phyloP scores from a whole-genome alignment of 2,329 filamentous ascomycete species.

The Diaporthe amygdali region DNA sequence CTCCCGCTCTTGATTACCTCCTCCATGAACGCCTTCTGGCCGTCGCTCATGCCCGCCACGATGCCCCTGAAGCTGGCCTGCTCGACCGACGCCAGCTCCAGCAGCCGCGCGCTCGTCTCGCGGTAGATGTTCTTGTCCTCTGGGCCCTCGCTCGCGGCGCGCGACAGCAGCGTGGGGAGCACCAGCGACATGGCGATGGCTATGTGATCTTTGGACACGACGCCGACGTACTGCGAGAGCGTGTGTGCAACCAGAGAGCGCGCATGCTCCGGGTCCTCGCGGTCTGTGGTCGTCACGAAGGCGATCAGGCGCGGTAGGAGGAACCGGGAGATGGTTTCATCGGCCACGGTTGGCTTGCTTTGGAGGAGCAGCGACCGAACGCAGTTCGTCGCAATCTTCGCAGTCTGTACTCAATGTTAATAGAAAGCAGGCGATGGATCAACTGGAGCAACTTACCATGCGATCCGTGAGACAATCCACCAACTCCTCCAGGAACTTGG shows the following conservation, averaged over 20 bases:
- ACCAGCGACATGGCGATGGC: slow-evolving; percentile 75
- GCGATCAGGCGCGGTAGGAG: slow-evolving; percentile 76
- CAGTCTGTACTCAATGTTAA: slow-evolving; percentile 59
- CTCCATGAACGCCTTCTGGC: slow-evolving; percentile 80
- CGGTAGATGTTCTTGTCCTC: slow-evolving; percentile 60
- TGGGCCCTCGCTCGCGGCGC: slow-evolving; percentile 69
- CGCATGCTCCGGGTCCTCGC: slow-evolving; percentile 81
- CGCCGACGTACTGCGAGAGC: slow-evolving; percentile 72
- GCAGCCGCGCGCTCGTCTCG: slow-evolving; percentile 76
- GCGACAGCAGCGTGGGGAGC: slow-evolving; percentile 75
- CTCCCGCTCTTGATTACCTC: slow-evolving; percentile 74
- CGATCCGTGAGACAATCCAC: slow-evolving; percentile 82
- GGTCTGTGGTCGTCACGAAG: slow-evolving; percentile 73
- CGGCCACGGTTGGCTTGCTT: slow-evolving; percentile 64
- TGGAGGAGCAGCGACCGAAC: slow-evolving; percentile 82
- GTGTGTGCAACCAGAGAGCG: slow-evolving; percentile 74
- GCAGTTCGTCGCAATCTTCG: slow-evolving; percentile 90
- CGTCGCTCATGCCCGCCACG: slow-evolving; percentile 72
- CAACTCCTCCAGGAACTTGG: slow-evolving; percentile 78
- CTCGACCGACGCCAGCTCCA: slow-evolving; percentile 82
- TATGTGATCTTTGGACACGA: slow-evolving; percentile 50
- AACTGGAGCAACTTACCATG: slow-evolving; percentile 57
- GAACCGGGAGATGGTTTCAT: slow-evolving; percentile 75
- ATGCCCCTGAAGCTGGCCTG: slow-evolving; percentile 75
- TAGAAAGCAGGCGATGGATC: background rate